Evolutionary conservation across 2,329 filamentous ascomycete genomes (phyloP), one percentile per base, ranked within the genome.

Genomic region (Exophiala sideris): DNA sequence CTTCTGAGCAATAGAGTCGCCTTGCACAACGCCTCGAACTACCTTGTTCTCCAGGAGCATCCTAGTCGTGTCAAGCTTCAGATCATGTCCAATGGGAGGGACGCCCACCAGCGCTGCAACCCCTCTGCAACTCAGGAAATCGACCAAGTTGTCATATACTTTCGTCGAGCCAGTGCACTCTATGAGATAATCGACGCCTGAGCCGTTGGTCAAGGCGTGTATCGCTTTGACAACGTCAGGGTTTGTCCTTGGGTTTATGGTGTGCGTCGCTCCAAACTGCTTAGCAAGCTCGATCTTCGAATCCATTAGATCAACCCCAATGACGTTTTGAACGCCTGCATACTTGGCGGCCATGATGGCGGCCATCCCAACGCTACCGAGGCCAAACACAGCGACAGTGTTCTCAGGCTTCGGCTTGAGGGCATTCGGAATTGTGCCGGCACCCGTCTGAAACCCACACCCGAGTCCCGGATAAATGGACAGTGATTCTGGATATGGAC

Each of bases 251-350:
- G 68, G 66, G 56, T 73, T 71, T 36, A 76, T 56, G 0, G 59
- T 63, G 32, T 71, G 57, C 6, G 73, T 76, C 2, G 77, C 77
- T 16, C 76, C 77, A 3, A 77, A 64, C 35, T 68, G 65, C 14
- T 61, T 68, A 0, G 76, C 76, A 10, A 79, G 56, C 16, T 69
- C 66, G 11, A 79, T 65, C 21, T 73, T 68, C 5, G 63, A 63
- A 10, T 70, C 64, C 12, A 76, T 66, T 5, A 77, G 63, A 58
- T 79, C 77, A 8, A 78, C 68, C 3, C 70, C 76, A 7, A 79
- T 71, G 42, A 79, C 52, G 21, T 45, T 50, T 42, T 52, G 38
- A 66, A 50, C 6, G 21, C 21, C 21, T 6, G 21, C 21, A 24
- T 44, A 24, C 34, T 62, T 68, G 2, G 66, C 64, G 1, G 62